A percentile compares a stretch with the other conserved stretches of the same genome.
Conservation (phyloP, 805 yeast genomes). For the Saccharomycopsis malanga region DNA sequence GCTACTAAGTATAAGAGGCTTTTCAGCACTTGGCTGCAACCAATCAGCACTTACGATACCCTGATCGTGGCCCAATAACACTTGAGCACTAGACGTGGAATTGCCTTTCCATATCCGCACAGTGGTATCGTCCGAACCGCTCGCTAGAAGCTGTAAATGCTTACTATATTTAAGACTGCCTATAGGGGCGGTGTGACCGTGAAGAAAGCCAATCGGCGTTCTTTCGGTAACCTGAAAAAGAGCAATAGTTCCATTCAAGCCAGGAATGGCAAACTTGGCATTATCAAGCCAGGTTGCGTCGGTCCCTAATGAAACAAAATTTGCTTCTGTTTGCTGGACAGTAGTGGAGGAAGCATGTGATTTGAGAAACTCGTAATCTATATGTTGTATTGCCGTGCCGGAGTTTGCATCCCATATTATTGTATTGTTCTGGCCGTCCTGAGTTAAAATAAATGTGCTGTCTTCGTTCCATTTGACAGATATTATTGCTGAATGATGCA, state of each 20-base stretch:
- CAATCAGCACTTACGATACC: slow-evolving; percentile 52
- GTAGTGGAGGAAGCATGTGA: background rate
- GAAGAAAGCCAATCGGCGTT: slow-evolving; percentile 42
- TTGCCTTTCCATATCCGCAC: slow-evolving; percentile 73
- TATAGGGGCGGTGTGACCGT: slow-evolving; percentile 62
- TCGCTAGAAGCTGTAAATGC: slow-evolving; percentile 48
- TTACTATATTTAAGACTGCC: slow-evolving; percentile 49
- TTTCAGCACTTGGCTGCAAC: slow-evolving; percentile 31
- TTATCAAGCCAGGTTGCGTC: slow-evolving; percentile 63
- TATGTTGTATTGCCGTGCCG: slow-evolving; percentile 42
- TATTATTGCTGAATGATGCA: slow-evolving; percentile 50
- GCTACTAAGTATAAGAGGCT: slow-evolving; percentile 37
- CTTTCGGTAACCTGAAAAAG: slow-evolving; percentile 47
- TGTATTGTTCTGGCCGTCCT: slow-evolving; percentile 48
- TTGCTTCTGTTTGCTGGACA: slow-evolving; percentile 23
- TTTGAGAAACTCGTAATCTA: slow-evolving; percentile 29
- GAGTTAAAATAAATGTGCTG: slow-evolving; percentile 48
- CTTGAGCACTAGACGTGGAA: slow-evolving; percentile 43
- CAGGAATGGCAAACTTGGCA: slow-evolving; percentile 64
- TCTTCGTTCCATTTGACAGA: slow-evolving; percentile 54
- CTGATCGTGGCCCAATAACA: slow-evolving; percentile 48
- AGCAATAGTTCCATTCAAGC: slow-evolving; percentile 44
- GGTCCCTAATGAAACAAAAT: slow-evolving; percentile 15
- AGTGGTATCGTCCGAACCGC: slow-evolving; percentile 71
- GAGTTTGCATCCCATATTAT: slow-evolving; percentile 62